These are phyloP conservation scores for Phytopythium cucurbitacearum DNA, from an alignment of 352 stramenopile species.

Conservation along the genomic window DNA sequence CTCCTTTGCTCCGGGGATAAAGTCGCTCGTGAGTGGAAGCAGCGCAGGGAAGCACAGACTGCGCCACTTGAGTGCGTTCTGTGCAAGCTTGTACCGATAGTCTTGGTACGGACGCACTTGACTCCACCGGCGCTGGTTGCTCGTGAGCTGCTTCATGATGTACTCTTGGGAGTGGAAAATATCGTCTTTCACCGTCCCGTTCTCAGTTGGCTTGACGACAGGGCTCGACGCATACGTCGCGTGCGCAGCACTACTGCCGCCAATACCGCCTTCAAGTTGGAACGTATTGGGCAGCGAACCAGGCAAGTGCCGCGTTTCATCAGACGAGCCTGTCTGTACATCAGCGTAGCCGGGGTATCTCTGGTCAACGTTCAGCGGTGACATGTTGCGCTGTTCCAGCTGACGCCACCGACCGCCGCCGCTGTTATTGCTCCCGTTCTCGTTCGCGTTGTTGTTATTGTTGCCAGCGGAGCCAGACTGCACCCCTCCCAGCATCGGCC, in stretches of 20 bases:
- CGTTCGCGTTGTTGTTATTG: conserved; percentile 4
- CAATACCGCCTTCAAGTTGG: conserved; percentile 35
- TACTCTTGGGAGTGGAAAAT: conserved; percentile 73
- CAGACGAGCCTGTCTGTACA: conserved; percentile 27
- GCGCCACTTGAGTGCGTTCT: conserved; percentile 96
- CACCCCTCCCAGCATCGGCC: conserved; percentile 18
- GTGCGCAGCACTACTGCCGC: neutral
- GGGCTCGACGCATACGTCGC: conserved; percentile 27
- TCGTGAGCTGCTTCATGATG: conserved; percentile 80
- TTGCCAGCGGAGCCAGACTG: conserved; percentile 34
- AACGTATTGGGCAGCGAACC: conserved; percentile 66
- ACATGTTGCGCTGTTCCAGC: conserved; percentile 34
- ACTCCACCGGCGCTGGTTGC: conserved; percentile 95
- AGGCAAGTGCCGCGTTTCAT: conserved; percentile 32
- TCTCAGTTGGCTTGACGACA: conserved; percentile 42
- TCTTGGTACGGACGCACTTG: conserved; percentile 86
- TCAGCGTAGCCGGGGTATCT: conserved; percentile 29
- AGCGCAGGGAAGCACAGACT: conserved; percentile 95
- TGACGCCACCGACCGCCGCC: conserved; percentile 32
- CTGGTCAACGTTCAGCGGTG: conserved; percentile 34
- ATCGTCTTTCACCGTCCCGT: conserved; percentile 39
- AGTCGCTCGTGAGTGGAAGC: conserved; percentile 90
- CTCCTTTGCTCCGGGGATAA: conserved; percentile 74
- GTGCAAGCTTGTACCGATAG: conserved; percentile 51
- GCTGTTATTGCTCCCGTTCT: conserved; percentile 23